Base-by-base conservation (phyloP, 2,329 filamentous ascomycete genomes). In the Torrubiellomyces zombiae region DNA sequence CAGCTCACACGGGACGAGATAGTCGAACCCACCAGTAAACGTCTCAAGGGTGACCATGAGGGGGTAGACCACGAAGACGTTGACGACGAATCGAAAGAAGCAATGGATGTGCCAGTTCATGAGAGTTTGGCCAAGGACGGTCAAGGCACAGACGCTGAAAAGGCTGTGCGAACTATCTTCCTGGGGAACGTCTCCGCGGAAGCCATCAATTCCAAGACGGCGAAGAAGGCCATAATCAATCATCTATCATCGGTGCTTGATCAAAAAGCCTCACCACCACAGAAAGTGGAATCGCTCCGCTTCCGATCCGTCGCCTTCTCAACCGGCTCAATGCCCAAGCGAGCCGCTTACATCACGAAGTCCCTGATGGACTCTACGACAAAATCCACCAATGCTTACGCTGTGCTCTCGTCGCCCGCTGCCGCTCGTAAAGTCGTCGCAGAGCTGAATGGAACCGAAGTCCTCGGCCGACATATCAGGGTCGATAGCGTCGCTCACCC, bases 231-330 rank as follows among this genome's bases (percentile, higher is more conserved):
- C 3, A 65, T 94, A 16, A 57, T 81, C 36, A 58, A 65, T 20
- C 81, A 94, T 47, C 67, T 94, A 22, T 62, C 67, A n/a, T 82
- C 81, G 1, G 76, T 82, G 41, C 60, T 91, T 24, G 55, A 62
- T 28, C 48, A 51, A 19, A 47, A 60, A 48, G 38, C 61, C 47
- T 38, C 56, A 56, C 33, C 60, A 2, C 56, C 63, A 2, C 76
- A 80, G 50, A 85, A 79, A 41, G 60, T 98, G 21, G 80, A 93
- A 47, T 93, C 85, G 3, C 63, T 98, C 32, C 81, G 89, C 13
- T 98, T 95, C 61, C 80, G 89, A 29, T 95, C 86, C 6, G 81
- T 83, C 9, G 79, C 89, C 3, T 95, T 91, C 48, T 67, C 77
- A 5, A 71, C 71, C 15, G 67, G 61, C 18, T 60, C 72, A 10